These are phyloP conservation scores for Arthrinium phaeospermum DNA, from an alignment of 2,329 filamentous ascomycete species.

Conservation along the genomic window DNA sequence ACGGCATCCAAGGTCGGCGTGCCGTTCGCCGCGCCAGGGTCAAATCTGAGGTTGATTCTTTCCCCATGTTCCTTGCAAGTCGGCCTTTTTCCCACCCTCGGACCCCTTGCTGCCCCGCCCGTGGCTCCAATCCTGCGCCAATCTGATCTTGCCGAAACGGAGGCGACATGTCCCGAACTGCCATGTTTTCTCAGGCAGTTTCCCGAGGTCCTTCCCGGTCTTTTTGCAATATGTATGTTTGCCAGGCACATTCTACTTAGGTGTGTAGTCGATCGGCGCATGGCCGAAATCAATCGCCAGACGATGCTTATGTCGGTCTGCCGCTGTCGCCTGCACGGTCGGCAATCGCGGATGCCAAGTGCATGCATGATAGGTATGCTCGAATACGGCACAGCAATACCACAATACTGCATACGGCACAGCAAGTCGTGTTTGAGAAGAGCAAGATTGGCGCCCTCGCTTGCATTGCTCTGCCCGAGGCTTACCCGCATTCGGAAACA, in stretches of 20 bases:
- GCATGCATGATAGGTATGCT: not conserved
- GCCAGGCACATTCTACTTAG: not conserved
- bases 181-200: not conserved
- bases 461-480: not conserved
- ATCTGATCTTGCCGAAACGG: too few relatives aligned
- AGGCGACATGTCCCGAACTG: too few relatives aligned
- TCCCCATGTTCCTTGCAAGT: not conserved
- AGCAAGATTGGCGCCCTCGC: not conserved
- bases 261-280: too few relatives aligned
- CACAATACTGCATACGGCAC: not conserved
- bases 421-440: not conserved
- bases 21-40: not conserved
- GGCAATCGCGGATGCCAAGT: not conserved
- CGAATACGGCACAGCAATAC: not conserved
- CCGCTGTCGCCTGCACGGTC: not conserved
- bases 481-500: not conserved
- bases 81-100: too few relatives aligned
- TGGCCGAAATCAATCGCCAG: too few relatives aligned
- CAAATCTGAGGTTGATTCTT: not conserved
- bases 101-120: not conserved
- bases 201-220: not conserved
- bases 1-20: too few relatives aligned
- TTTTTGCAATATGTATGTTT: not conserved
- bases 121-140: not conserved
- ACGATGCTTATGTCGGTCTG: too few relatives aligned